phyloP scores from a whole-genome alignment of 768 basidiomycete genomes.

The Mycena capillaripes region DNA sequence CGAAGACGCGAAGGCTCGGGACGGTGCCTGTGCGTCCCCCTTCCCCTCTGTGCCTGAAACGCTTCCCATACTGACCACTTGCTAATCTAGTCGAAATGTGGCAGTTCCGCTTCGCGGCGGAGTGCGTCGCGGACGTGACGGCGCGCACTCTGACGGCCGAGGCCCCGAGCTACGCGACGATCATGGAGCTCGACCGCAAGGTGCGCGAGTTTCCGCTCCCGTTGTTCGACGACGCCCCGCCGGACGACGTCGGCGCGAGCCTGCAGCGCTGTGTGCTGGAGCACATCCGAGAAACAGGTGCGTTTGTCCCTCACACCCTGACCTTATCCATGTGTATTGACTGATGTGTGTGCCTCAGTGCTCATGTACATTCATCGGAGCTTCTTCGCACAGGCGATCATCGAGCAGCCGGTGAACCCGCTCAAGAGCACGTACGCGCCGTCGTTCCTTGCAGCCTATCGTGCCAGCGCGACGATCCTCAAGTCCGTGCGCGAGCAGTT shows the following conservation, averaged over 20 bases:
- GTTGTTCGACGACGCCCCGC: constrained; percentile 53
- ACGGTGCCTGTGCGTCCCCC: constrained; percentile 44
- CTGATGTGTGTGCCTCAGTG: constrained; percentile 48
- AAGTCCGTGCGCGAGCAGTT: constrained; percentile 66
- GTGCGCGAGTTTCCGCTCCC: constrained; percentile 76
- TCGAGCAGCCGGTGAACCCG: constrained; percentile 76
- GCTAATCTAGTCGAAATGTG: constrained; percentile 65
- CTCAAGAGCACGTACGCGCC: constrained; percentile 75
- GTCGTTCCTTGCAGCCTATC: constrained; percentile 75
- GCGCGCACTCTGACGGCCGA: constrained; percentile 73
- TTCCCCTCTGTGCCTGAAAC: neutral
- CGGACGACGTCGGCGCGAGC: constrained; percentile 53
- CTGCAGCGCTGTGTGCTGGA: constrained; percentile 64
- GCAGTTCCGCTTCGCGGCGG: constrained; percentile 74
- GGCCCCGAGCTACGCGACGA: constrained; percentile 72
- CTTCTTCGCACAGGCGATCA: constrained; percentile 81
- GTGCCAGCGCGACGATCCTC: constrained; percentile 69
- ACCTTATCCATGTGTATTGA: neutral
- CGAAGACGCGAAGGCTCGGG: constrained; percentile 45
- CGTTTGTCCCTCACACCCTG: constrained; percentile 14
- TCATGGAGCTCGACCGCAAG: constrained; percentile 77
- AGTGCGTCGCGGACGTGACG: constrained; percentile 76
- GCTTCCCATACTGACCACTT: too few relatives aligned
- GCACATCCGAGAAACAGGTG: constrained; percentile 64
- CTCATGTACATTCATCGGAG: constrained; percentile 75